Base-by-base conservation (phyloP, 2,329 filamentous ascomycete species). In the Xylariaceae sp. region DNA sequence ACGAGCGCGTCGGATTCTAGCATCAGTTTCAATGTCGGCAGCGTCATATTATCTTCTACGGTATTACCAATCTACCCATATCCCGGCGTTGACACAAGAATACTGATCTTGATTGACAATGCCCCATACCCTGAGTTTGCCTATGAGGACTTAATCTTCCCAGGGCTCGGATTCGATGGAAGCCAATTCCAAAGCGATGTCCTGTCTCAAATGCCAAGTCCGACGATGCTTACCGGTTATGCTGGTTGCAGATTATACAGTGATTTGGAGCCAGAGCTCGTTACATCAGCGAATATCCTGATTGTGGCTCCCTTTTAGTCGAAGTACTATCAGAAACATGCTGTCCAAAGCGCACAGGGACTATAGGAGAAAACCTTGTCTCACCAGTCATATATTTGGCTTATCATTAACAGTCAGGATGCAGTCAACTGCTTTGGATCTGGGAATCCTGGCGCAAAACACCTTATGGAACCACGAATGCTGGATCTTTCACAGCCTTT, bases 121-220 rank as follows among this genome's bases (percentile, higher is more conserved):
- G 34, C 34, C 32, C 38, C 41, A 3, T 44, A 44, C 38, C 41
- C 41, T 3, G 22, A 34, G 6, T 44, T 44, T n/a, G 38, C 41
- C 5, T 44, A 44, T 25, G 4, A 44, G 32, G 41, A 44, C 34
- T 27, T 44, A 8, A 25, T 21, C 8, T 44, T 37, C 25, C 41
- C 41, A 37, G 21, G 21, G 6, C 3, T 44, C 2, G 19, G 22
- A 22, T 44, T 29, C 11, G 22, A 42, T 35, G 29, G n/a, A 4
- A 16, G 19, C 10, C 25, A 23, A 5, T 27, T 17, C 5, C 29
- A 20, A 10, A 12, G 33, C n/a, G 20, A 32, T 6, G 10, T 20
- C 17, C 38, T n/a, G 25, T 33, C 38, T 6, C n/a, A 7, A 5
- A 23, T 22, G 11, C 14, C 33, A 33, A 19, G 29, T 7, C 41